phyloP scores from a whole-genome alignment of 1,284 basidiomycete genomes.

The Rhizopogon parksii region DNA sequence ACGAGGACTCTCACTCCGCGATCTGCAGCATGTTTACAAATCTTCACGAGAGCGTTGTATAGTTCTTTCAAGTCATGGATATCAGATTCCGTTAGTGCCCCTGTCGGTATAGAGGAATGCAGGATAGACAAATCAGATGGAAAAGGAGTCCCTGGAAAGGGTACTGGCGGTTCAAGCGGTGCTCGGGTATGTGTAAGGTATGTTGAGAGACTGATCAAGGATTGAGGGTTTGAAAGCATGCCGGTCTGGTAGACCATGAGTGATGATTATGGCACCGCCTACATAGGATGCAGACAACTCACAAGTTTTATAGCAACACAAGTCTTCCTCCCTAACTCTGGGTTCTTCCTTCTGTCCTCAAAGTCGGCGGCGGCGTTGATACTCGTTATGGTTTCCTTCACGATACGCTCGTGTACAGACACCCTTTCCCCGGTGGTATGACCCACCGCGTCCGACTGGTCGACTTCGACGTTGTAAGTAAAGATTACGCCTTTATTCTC shows the following conservation, averaged over 20 bases:
- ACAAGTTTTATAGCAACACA: slow-evolving; percentile 83
- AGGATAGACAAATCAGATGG: slow-evolving; percentile 24
- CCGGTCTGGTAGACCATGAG: slow-evolving; percentile 46
- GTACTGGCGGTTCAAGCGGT: slow-evolving; percentile 18
- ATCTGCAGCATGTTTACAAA: slow-evolving; percentile 56
- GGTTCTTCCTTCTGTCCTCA: slow-evolving; percentile 46
- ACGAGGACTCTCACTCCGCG: slow-evolving; percentile 62
- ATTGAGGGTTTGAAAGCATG: slow-evolving; percentile 20
- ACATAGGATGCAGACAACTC: slow-evolving; percentile 17
- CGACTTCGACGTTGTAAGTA: slow-evolving; percentile 82
- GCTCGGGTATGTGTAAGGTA: slow-evolving; percentile 17
- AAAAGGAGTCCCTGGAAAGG: slow-evolving; percentile 23
- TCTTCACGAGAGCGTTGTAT: slow-evolving; percentile 49
- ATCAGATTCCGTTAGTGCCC: slow-evolving; percentile 44
- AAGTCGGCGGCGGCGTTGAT: slow-evolving; percentile 77
- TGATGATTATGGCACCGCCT: slow-evolving; percentile 36
- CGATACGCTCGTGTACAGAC: slow-evolving; percentile 51
- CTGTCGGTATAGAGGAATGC: slow-evolving; percentile 28
- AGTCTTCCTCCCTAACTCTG: slow-evolving; percentile 45
- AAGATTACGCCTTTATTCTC: slow-evolving; percentile 76
- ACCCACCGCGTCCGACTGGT: slow-evolving; percentile 39
- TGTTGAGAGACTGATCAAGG: slow-evolving; percentile 25
- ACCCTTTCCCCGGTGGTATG: slow-evolving; percentile 16
- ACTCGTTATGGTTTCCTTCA: slow-evolving; percentile 65
- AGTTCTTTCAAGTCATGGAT: slow-evolving; percentile 54